phyloP scores from a whole-genome alignment of 1,284 basidiomycete species.

The Heterobasidion annosum region DNA sequence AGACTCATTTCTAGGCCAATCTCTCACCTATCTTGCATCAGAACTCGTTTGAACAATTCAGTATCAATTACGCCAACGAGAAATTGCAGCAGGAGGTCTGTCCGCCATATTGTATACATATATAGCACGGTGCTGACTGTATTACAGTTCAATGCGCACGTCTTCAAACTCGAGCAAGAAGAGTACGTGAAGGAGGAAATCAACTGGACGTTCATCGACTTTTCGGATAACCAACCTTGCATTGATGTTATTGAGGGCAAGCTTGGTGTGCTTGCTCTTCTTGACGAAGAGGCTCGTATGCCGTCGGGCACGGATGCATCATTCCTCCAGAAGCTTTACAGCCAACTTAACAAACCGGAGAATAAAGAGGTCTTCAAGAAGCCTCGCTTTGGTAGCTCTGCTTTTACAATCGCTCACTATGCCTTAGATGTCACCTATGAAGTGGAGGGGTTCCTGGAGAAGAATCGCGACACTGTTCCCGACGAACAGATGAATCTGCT shows the following conservation, averaged over 20 bases:
- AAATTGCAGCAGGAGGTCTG: conserved; percentile 90
- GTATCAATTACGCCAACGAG: conserved; percentile 99
- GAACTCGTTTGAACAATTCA: conserved; percentile 99
- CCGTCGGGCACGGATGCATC: conserved; percentile 91
- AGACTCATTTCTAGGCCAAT: background rate
- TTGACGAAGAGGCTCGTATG: conserved; percentile 97
- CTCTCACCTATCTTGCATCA: conserved; percentile 17
- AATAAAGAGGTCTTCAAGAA: conserved; percentile 94
- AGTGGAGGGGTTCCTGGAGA: conserved; percentile 96
- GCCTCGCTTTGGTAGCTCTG: conserved; percentile 92
- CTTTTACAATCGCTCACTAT: conserved; percentile 98
- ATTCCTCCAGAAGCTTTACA: conserved; percentile 91
- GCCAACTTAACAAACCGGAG: conserved; percentile 79
- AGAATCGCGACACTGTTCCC: conserved; percentile 98
- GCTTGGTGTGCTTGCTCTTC: conserved; percentile 87
- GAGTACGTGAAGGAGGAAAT: conserved; percentile 98
- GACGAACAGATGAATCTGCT: conserved; percentile 94
- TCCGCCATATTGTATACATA: background rate
- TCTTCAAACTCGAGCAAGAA: conserved; percentile 99
- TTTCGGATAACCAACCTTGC: conserved; percentile 97
- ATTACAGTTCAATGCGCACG: conserved; percentile 89
- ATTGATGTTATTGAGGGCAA: conserved; percentile 99
- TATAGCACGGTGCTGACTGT: background rate
- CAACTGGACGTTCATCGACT: conserved; percentile 99
- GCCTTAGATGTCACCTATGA: conserved; percentile 98